Percentiles rank a stretch among this genome's conserved stretches.
phyloP scores from a whole-genome alignment of 768 basidiomycete species.

The Pleurotus tuoliensis region DNA sequence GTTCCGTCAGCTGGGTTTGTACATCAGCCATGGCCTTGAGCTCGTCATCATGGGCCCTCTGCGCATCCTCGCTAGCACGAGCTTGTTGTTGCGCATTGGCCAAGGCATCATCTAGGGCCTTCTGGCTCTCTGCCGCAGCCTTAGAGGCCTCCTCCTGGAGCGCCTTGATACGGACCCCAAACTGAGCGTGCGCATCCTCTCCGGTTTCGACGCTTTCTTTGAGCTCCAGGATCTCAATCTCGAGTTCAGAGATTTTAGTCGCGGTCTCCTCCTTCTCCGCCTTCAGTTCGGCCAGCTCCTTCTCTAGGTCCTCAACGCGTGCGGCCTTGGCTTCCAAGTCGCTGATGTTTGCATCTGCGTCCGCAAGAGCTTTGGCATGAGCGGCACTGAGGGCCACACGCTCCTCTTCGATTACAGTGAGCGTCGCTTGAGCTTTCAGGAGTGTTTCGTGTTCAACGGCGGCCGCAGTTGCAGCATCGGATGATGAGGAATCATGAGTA shows the following conservation, averaged over 20 bases:
- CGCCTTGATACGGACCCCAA: conserved; percentile 40
- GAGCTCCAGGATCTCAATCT: conserved; percentile 75
- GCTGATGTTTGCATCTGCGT: conserved; percentile 38
- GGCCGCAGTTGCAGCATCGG: conserved; percentile 46
- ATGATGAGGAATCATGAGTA: conserved; percentile 38
- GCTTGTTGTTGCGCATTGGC: conserved; percentile 44
- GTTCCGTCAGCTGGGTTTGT: conserved; percentile 36
- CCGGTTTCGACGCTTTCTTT: conserved; percentile 64
- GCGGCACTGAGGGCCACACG: conserved; percentile 43
- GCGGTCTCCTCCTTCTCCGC: conserved; percentile 68
- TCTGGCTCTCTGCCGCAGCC: conserved; percentile 42
- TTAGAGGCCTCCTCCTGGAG: conserved; percentile 53
- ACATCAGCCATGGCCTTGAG: conserved; percentile 41
- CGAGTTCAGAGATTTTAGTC: conserved; percentile 72
- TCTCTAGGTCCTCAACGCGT: conserved; percentile 37
- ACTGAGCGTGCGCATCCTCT: conserved; percentile 53
- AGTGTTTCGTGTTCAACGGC: conserved; percentile 61
- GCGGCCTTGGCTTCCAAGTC: conserved; percentile 45
- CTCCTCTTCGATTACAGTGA: conserved; percentile 53
- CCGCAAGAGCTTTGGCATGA: conserved; percentile 46
- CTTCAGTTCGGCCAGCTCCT: conserved; percentile 50
- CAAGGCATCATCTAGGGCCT: conserved; percentile 42
- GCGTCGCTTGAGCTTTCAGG: conserved; percentile 57
- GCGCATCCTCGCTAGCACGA: conserved; percentile 34
- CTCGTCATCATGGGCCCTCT: conserved; percentile 41